Percentiles rank a stretch among this genome's conserved stretches.
These are phyloP conservation scores for Globisporangium perplexum DNA, from an alignment of 352 stramenopile genomes.

Conservation along the genomic window DNA sequence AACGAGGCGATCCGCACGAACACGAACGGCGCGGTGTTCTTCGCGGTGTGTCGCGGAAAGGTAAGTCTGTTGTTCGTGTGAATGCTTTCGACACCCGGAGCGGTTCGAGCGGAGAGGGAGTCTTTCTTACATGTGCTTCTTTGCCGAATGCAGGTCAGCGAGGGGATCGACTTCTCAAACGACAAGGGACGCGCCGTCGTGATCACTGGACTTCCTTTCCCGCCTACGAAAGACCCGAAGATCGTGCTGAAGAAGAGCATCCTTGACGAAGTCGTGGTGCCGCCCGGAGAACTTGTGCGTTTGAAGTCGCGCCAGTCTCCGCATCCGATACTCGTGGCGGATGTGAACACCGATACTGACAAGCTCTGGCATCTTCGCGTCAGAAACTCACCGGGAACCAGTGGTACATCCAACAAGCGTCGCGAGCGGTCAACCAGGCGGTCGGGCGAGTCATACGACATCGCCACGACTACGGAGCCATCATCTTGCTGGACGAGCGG, in stretches of 20 bases:
- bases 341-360: neutral
- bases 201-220: conserved; percentile 99
- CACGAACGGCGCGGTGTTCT: conserved; percentile 91
- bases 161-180: conserved; percentile 99
- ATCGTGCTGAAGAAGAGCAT: conserved; percentile 97
- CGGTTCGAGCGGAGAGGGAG: neutral
- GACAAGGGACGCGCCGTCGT: conserved; percentile 96
- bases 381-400: conserved; percentile 92
- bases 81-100: too few species aligned
- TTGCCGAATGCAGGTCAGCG: conserved; percentile 78
- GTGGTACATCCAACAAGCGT: conserved; percentile 99
- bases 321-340: neutral
- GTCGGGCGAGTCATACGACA: conserved; percentile 99
- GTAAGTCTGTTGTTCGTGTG: conserved; percentile 17
- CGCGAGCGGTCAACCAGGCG: conserved; percentile 98
- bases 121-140: neutral
- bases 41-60: conserved; percentile 98
- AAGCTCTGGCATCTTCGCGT: neutral
- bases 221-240: conserved; percentile 95
- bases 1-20: conserved; percentile 66
- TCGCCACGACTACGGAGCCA: conserved; percentile 95
- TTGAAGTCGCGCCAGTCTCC: too few species aligned
- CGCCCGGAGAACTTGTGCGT: conserved; percentile 52
- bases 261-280: conserved; percentile 79
- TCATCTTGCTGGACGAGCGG: conserved; percentile 97